phyloP scores from a whole-genome alignment of 805 yeast genomes.

The Teunomyces gatunensis region DNA sequence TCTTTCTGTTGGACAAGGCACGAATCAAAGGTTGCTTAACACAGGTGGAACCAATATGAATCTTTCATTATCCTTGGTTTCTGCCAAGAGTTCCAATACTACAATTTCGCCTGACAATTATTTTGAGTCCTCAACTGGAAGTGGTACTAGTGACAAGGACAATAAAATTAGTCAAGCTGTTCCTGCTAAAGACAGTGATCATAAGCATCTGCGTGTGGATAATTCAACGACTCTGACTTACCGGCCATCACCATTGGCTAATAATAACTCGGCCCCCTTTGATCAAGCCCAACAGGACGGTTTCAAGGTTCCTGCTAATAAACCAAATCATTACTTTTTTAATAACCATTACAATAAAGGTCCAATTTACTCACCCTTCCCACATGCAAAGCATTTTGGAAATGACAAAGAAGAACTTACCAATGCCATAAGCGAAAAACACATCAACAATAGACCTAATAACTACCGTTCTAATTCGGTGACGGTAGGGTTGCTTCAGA shows the following conservation, averaged over 20 bases:
- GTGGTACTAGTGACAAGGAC: background rate
- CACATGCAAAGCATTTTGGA: slow-evolving; percentile 38
- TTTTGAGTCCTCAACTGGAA: background rate
- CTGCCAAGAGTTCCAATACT: slow-evolving; percentile 15
- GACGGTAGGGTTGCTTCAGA: slow-evolving; percentile 39
- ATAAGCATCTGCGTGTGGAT: background rate
- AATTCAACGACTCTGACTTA: background rate
- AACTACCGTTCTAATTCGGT: slow-evolving; percentile 39
- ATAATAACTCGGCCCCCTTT: background rate
- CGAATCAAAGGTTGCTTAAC: background rate
- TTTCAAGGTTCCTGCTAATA: background rate
- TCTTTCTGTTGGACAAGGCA: slow-evolving; percentile 11
- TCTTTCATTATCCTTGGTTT: slow-evolving; percentile 13
- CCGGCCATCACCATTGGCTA: background rate
- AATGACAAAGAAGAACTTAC: slow-evolving; percentile 27
- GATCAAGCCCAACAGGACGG: background rate
- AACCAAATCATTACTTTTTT: slow-evolving; percentile 22
- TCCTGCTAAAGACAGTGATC: background rate
- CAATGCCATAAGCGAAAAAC: slow-evolving; percentile 17
- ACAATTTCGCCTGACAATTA: slow-evolving; percentile 14
- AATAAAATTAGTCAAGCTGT: background rate
- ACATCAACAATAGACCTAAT: slow-evolving; percentile 22
- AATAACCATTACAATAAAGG: slow-evolving; percentile 50
- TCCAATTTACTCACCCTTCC: slow-evolving; percentile 39
- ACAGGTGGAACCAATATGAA: slow-evolving; percentile 8